Percentiles rank a stretch among this genome's conserved stretches.
Conservation (phyloP, 208 protist genomes). For the Lotmaria passim region DNA sequence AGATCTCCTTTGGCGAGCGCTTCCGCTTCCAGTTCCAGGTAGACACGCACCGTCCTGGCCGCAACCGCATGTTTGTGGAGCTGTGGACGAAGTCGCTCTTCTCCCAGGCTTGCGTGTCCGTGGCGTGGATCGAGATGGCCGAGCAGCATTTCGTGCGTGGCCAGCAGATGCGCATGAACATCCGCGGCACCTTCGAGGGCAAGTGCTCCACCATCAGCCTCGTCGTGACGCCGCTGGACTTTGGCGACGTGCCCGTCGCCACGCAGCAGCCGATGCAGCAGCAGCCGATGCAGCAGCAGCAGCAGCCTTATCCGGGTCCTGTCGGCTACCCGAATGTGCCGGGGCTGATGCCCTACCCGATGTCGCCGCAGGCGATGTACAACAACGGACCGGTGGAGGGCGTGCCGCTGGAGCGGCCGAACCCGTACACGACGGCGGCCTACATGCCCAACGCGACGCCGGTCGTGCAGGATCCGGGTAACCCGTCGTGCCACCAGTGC, state of each 20-base stretch:
- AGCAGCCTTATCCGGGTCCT: conserved; percentile 5
- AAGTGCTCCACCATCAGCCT: conserved; percentile 40
- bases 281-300: conserved; percentile 11
- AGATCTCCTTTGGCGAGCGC: conserved; percentile 43
- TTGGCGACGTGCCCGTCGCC: conserved; percentile 19
- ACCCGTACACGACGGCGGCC: conserved; percentile 39
- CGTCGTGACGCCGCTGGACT: conserved; percentile 41
- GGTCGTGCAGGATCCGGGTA: conserved; percentile 15
- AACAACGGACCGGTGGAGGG: conserved; percentile 33
- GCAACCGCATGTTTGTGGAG: conserved; percentile 62
- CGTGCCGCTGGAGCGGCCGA: conserved; percentile 26
- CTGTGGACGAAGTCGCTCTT: conserved; percentile 57
- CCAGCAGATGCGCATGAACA: conserved; percentile 31
- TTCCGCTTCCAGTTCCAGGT: conserved; percentile 54
- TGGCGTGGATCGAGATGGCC: conserved; percentile 52
- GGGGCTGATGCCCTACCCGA: conserved; percentile 3
- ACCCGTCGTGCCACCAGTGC: conserved; percentile 8
- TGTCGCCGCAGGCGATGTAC: conserved; percentile 14
- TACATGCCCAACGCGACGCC: conserved; percentile 33
- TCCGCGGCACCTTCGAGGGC: conserved; percentile 52
- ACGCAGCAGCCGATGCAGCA: conserved; percentile 8
- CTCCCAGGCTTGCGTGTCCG: conserved; percentile 51
- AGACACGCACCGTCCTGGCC: conserved; percentile 1
- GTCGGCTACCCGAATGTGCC: background rate
- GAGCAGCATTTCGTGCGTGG: conserved; percentile 37